phyloP scores from a whole-genome alignment of 352 stramenopile species.

The Phytophthora podocarpi region DNA sequence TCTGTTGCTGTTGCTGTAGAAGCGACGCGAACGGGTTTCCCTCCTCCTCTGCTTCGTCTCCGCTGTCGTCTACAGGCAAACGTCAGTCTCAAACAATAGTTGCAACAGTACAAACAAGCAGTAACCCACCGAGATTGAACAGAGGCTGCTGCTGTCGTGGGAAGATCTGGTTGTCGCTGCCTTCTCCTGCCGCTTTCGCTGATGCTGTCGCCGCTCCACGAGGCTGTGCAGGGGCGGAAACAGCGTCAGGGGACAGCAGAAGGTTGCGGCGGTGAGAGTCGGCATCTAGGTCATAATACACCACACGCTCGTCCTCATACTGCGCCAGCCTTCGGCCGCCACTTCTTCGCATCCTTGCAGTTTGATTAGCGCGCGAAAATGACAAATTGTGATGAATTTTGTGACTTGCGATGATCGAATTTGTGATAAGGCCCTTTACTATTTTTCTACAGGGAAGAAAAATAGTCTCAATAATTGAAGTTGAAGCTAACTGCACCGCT shows the following conservation, averaged over 20 bases:
- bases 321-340: not conserved
- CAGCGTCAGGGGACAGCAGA: constrained; percentile 25
- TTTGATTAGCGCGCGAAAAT: too few relatives aligned
- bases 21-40: constrained; percentile 74
- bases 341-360: too few relatives aligned
- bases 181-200: not conserved
- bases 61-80: constrained; percentile 36
- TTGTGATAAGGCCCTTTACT: too few relatives aligned
- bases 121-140: constrained; percentile 47
- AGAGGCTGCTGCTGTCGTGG: constrained; percentile 32
- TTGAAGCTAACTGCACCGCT: too few relatives aligned
- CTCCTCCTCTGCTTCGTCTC: constrained; percentile 34
- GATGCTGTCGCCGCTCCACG: not conserved
- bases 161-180: constrained; percentile 47
- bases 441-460: too few relatives aligned
- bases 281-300: constrained; percentile 67
- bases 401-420: too few relatives aligned
- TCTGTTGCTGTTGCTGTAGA: constrained; percentile 33
- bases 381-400: too few relatives aligned
- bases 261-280: constrained; percentile 27
- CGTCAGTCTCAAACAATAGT: not conserved
- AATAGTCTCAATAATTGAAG: too few relatives aligned
- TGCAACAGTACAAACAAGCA: not conserved
- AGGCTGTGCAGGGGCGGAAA: not conserved
- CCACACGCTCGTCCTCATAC: constrained; percentile 49